phyloP scores from a whole-genome alignment of 179 eudicot species.

The Patellifolia procumbens region DNA sequence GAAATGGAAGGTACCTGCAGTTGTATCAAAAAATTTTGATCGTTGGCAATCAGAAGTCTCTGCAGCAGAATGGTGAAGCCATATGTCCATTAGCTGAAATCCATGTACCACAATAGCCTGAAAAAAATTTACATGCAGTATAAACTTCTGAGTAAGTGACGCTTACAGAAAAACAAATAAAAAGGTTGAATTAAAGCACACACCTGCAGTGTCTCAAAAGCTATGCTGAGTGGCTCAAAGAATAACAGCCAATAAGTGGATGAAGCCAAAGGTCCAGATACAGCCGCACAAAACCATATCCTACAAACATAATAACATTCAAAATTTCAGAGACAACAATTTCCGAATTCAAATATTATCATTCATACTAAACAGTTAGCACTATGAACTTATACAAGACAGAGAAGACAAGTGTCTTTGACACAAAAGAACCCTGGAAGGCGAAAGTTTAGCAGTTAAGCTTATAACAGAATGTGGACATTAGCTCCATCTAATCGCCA shows the following conservation, averaged over 20 bases:
- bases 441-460: not conserved
- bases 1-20: constrained; percentile 53
- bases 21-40: constrained; percentile 60
- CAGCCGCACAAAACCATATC: constrained; percentile 67
- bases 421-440: not conserved
- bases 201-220: constrained; percentile 98
- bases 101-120: constrained; percentile 97
- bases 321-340: constrained; percentile 17
- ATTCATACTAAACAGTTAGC: too few relatives aligned
- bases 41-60: constrained; percentile 54
- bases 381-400: not conserved
- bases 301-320: constrained; percentile 39
- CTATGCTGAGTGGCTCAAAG: constrained; percentile 96
- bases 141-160: constrained; percentile 16
- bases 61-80: constrained; percentile 72
- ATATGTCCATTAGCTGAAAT: constrained; percentile 86
- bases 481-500: not conserved
- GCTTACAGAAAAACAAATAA: not conserved
- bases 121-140: constrained; percentile 17
- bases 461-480: not conserved
- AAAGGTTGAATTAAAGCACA: constrained; percentile 20
- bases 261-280: constrained; percentile 57
- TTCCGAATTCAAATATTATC: not conserved
- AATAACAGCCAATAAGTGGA: constrained; percentile 72
- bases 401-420: not conserved